Percentiles rank a stretch among this genome's conserved stretches.
phyloP scores from a whole-genome alignment of 805 yeast genomes.

The Saturnispora sekii region DNA sequence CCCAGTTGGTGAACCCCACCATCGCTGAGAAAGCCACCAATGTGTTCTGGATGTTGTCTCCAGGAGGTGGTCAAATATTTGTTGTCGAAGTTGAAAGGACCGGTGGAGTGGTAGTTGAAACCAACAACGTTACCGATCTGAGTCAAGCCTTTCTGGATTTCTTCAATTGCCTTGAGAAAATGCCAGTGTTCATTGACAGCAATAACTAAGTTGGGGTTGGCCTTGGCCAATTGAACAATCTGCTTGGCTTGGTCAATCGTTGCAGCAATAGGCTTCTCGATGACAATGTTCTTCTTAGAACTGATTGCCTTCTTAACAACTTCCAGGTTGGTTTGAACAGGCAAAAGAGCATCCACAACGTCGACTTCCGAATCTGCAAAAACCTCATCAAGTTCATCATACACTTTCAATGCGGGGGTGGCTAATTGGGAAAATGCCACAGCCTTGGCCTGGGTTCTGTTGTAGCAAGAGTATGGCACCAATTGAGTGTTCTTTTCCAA shows the following conservation, averaged over 20 bases:
- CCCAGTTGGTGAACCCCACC: conserved; percentile 98
- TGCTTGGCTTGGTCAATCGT: conserved; percentile 69
- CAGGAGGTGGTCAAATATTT: conserved; percentile 65
- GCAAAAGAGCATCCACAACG: conserved; percentile 75
- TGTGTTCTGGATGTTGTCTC: conserved; percentile 86
- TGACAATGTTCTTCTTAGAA: conserved; percentile 64
- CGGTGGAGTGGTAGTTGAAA: conserved; percentile 66
- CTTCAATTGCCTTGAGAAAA: conserved; percentile 49
- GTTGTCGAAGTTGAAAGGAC: conserved; percentile 52
- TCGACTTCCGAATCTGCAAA: conserved; percentile 60
- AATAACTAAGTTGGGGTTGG: conserved; percentile 53
- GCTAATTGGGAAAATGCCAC: conserved; percentile 50
- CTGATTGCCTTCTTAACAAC: conserved; percentile 62
- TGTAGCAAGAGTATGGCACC: conserved; percentile 61
- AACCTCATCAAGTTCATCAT: conserved; percentile 52
- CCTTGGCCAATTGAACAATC: conserved; percentile 56
- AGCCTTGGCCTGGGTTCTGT: conserved; percentile 81
- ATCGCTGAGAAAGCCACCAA: conserved; percentile 87
- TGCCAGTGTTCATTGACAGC: conserved; percentile 83
- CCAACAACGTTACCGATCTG: conserved; percentile 66
- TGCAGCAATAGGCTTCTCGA: conserved; percentile 94
- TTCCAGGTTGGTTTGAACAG: conserved; percentile 71
- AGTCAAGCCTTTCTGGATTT: conserved; percentile 48
- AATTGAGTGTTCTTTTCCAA: conserved; percentile 42
- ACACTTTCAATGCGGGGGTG: conserved; percentile 48